phyloP scores from a whole-genome alignment of 345 rosid species.

The Heritiera fomes region DNA sequence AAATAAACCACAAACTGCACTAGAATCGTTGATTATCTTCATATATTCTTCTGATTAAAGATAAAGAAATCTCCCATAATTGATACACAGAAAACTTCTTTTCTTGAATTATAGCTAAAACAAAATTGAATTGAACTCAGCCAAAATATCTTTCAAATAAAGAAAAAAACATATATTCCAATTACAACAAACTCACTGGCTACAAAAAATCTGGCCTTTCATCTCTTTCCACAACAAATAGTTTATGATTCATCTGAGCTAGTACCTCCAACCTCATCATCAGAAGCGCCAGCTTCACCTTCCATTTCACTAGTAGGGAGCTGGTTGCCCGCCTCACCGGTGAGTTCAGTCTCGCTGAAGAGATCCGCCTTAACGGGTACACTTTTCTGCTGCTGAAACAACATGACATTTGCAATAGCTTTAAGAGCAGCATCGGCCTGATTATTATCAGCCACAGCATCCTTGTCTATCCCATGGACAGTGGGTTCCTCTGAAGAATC shows the following conservation, averaged over 20 bases:
- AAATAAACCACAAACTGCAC: too few species aligned
- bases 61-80: too few species aligned
- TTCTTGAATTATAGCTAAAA: background rate
- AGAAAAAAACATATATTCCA: background rate
- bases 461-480: constrained; percentile 44
- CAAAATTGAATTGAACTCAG: background rate
- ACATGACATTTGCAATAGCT: constrained; percentile 73
- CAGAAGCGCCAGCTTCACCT: constrained; percentile 22
- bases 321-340: constrained; percentile 28
- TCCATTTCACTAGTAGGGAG: background rate
- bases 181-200: background rate
- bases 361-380: constrained; percentile 86
- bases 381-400: constrained; percentile 36
- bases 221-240: background rate
- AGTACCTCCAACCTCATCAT: constrained; percentile 13
- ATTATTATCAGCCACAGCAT: constrained; percentile 44
- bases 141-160: background rate
- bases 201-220: background rate
- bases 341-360: constrained; percentile 56
- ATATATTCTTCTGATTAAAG: too few species aligned
- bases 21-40: too few species aligned
- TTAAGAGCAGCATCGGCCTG: constrained; percentile 66
- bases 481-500: constrained; percentile 36
- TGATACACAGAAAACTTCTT: too few species aligned
- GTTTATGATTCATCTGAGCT: background rate